Percentiles rank a stretch among this genome's conserved stretches.
Conservation (phyloP, 139 green algal genomes). For the Chlorella sp. region DNA sequence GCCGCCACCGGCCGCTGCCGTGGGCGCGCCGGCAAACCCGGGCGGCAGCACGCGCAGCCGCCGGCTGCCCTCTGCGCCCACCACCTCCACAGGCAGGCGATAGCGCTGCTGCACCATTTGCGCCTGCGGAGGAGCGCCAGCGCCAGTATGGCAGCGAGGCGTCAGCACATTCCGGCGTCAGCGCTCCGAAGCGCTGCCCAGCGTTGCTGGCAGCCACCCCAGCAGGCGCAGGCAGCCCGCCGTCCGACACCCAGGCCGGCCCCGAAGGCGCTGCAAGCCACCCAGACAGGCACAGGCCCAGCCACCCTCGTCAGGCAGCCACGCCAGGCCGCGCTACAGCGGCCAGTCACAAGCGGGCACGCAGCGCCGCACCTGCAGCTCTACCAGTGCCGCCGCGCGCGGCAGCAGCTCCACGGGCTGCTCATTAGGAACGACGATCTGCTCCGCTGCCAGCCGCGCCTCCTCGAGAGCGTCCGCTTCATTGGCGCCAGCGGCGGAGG, state of each 20-base stretch:
- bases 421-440: slow-evolving; percentile 49
- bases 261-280: too few species aligned
- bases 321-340: not conserved
- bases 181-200: not conserved
- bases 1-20: not conserved
- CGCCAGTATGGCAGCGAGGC: not conserved
- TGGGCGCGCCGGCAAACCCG: not conserved
- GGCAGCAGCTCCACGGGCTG: slow-evolving; percentile 71
- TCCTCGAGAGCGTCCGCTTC: slow-evolving; percentile 63
- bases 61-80: slow-evolving; percentile 5
- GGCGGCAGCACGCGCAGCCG: slow-evolving; percentile 43
- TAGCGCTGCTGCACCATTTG: too few species aligned
- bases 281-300: not conserved
- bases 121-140: too few species aligned
- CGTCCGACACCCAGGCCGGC: too few species aligned
- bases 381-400: slow-evolving; percentile 32
- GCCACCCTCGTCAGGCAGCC: not conserved
- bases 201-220: not conserved
- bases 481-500: too few species aligned
- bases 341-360: not conserved
- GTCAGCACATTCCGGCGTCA: not conserved
- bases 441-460: slow-evolving; percentile 54
- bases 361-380: slow-evolving; percentile 41
- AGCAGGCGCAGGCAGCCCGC: too few species aligned
- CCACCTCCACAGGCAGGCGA: slow-evolving; percentile 25